phyloP scores from a whole-genome alignment of 192 early-diverging fungal species.

The Entomortierella lignicola region DNA sequence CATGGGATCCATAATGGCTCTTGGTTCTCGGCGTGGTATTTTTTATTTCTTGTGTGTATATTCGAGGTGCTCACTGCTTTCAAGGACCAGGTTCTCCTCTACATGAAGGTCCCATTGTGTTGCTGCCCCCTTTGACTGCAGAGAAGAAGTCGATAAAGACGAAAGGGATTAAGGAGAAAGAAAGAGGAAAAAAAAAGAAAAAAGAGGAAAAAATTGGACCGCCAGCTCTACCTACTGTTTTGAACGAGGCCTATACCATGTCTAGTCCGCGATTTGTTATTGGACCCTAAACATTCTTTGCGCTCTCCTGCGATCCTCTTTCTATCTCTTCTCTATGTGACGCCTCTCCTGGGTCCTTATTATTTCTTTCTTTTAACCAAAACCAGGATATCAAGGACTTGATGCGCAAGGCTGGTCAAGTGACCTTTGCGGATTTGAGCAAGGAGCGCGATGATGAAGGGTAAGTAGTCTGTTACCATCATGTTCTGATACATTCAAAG shows the following conservation, averaged over 20 bases:
- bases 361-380: not conserved
- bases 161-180: not conserved
- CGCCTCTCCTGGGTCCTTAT: not conserved
- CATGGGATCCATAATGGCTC: not conserved
- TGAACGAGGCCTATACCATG: not conserved
- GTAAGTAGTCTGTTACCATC: no score
- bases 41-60: not conserved
- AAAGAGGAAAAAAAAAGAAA: not conserved
- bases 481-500: no score
- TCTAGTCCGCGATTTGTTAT: conserved; percentile 8
- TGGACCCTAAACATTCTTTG: conserved; percentile 28
- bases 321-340: conserved; percentile 13
- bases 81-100: not conserved
- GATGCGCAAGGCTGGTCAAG: conserved; percentile 94
- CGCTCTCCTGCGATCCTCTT: conserved; percentile 1
- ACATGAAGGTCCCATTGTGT: no score
- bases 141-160: not conserved
- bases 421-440: conserved; percentile 91
- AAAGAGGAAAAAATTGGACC: not conserved
- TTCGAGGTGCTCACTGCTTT: not conserved
- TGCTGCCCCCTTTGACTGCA: not conserved
- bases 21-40: conserved; percentile 1
- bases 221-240: not conserved
- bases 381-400: conserved; percentile 94
- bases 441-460: conserved; percentile 85